These are phyloP conservation scores for Aspergillus cristatus DNA, from an alignment of 495 filamentous ascomycete genomes.

Conservation along the genomic window DNA sequence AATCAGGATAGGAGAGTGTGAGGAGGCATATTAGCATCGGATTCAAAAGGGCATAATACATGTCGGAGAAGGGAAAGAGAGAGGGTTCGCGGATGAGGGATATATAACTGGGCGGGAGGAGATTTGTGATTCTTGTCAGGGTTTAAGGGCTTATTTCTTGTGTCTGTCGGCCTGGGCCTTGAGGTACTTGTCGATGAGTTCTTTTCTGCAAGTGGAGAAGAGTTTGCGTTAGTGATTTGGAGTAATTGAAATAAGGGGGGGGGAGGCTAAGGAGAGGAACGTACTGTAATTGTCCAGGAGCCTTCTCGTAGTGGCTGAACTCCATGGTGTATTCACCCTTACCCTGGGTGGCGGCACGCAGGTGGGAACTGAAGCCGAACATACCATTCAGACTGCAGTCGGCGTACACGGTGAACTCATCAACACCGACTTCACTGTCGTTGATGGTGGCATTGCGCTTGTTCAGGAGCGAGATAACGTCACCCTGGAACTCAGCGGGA, in stretches of 20 bases:
- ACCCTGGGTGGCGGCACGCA: slow-evolving; percentile 91
- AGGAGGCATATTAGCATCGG: too few species aligned
- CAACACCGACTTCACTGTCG: slow-evolving; percentile 88
- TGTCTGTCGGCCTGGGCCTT: slow-evolving; percentile 73
- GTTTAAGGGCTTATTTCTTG: slow-evolving; percentile 48
- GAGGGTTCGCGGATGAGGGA: slow-evolving; percentile 1
- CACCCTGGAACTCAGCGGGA: slow-evolving; percentile 96
- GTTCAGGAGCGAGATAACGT: slow-evolving; percentile 88
- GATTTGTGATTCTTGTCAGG: too few species aligned
- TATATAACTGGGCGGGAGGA: too few species aligned
- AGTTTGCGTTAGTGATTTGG: too few species aligned
- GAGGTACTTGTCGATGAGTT: slow-evolving; percentile 78
- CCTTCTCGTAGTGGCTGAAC: slow-evolving; percentile 87
- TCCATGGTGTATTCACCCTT: slow-evolving; percentile 99
- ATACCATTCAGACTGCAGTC: slow-evolving; percentile 91
- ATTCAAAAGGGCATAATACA: neutral
- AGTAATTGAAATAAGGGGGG: slow-evolving; percentile 1
- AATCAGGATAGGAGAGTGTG: too few species aligned
- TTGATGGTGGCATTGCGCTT: slow-evolving; percentile 93
- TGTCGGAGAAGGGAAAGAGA: slow-evolving; percentile 5
- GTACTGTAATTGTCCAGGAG: slow-evolving; percentile 84
- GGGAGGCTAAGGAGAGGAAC: too few species aligned
- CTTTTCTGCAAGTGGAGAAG: slow-evolving; percentile 63
- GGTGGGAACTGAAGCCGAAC: slow-evolving; percentile 90
- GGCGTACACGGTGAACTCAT: slow-evolving; percentile 91